A percentile compares a stretch with the other conserved stretches of the same genome.
These are phyloP conservation scores for Albophoma yamanashiensis DNA, from an alignment of 2,329 filamentous ascomycete genomes.

Conservation along the genomic window DNA sequence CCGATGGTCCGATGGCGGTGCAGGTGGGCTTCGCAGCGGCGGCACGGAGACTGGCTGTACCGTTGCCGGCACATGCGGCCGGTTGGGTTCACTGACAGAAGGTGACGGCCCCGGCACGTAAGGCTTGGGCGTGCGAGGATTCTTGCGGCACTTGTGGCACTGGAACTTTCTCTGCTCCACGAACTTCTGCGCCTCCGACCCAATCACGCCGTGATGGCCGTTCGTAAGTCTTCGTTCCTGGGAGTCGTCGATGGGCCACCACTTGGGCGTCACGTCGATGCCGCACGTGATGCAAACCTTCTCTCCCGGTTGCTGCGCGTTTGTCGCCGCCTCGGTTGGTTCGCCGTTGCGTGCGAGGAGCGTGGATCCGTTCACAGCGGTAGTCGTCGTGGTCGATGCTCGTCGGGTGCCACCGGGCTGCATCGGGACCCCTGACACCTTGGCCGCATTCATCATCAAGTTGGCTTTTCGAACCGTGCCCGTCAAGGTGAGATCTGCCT, in stretches of 20 bases:
- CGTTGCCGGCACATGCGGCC: conserved; percentile 7
- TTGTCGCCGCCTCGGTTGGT: conserved; percentile 12
- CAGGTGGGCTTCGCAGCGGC: conserved; percentile 17
- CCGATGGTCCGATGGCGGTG: conserved; percentile 13
- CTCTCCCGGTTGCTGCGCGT: conserved; percentile 27
- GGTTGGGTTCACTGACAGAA: conserved; percentile 9
- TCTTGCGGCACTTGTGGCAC: conserved; percentile 64
- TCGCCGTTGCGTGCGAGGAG: conserved; percentile 15
- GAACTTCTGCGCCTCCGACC: conserved; percentile 48
- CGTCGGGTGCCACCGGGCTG: conserved; percentile 34
- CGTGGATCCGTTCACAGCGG: conserved; percentile 9
- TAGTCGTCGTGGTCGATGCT: conserved; percentile 39
- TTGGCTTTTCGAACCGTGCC: conserved; percentile 91
- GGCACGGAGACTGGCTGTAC: conserved; percentile 10
- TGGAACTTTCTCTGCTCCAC: conserved; percentile 53
- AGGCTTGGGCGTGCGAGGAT: conserved; percentile 32
- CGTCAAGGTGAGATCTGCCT: conserved; percentile 81
- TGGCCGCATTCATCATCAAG: conserved; percentile 55
- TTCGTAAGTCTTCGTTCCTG: conserved; percentile 42
- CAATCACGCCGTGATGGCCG: conserved; percentile 37
- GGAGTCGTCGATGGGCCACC: conserved; percentile 50
- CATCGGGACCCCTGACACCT: conserved; percentile 28
- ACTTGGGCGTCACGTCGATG: conserved; percentile 63
- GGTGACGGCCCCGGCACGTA: conserved; percentile 12
- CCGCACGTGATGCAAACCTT: conserved; percentile 55